Conservation (phyloP, 2,329 filamentous ascomycete genomes). For the Reticulascus tulasneorum region DNA sequence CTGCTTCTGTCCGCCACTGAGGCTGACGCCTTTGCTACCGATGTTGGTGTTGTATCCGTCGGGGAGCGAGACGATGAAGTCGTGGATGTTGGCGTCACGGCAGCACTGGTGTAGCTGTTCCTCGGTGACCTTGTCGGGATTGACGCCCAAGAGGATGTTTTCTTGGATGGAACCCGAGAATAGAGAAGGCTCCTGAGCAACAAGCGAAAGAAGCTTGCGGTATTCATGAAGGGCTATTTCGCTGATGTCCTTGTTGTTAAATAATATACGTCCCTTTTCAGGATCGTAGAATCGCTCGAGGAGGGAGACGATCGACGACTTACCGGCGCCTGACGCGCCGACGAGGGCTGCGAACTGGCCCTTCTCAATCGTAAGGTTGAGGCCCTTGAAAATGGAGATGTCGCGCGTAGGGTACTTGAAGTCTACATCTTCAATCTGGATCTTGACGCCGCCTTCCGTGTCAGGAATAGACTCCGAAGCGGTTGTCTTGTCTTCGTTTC, state of each 20-base stretch:
- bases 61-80: slow-evolving; percentile 48
- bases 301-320: slow-evolving; percentile 50
- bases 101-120: slow-evolving; percentile 23
- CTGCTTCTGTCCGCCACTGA: slow-evolving; percentile 54
- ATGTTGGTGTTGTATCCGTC: slow-evolving; percentile 45
- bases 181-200: slow-evolving; percentile 48
- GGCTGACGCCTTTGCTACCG: slow-evolving; percentile 52
- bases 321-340: slow-evolving; percentile 42
- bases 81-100: slow-evolving; percentile 48
- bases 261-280: slow-evolving; percentile 39
- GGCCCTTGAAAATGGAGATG: slow-evolving; percentile 16
- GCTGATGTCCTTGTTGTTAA: slow-evolving; percentile 28
- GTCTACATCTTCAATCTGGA: slow-evolving; percentile 17
- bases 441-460: slow-evolving; percentile 9
- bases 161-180: slow-evolving; percentile 46
- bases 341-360: slow-evolving; percentile 43
- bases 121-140: slow-evolving; percentile 27
- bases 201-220: slow-evolving; percentile 39
- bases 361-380: slow-evolving; percentile 24
- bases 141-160: slow-evolving; percentile 40
- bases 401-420: slow-evolving; percentile 20
- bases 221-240: slow-evolving; percentile 35
- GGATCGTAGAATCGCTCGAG: slow-evolving; percentile 53
- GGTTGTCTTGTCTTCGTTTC: background rate
- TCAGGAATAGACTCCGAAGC: slow-evolving; percentile 4